phyloP scores from a whole-genome alignment of 1,139 yeast genomes.

The Candida tetrigidarum region DNA sequence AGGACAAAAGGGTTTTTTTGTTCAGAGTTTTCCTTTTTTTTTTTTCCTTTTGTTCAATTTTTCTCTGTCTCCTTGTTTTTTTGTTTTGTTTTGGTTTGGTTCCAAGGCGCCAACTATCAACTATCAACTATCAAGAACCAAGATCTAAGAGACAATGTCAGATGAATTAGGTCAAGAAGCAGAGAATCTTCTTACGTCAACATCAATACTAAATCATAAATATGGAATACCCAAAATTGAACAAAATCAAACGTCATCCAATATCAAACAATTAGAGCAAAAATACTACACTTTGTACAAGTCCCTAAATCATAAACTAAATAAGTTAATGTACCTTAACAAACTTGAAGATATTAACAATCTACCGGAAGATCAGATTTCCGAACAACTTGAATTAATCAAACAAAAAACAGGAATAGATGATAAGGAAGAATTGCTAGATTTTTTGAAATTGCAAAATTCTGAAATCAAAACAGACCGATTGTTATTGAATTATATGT shows the following conservation, averaged over 20 bases:
- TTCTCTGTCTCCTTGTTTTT: not conserved
- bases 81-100: not conserved
- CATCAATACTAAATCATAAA: slow-evolving; percentile 29
- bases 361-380: slow-evolving; percentile 14
- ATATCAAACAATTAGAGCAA: slow-evolving; percentile 21
- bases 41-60: not conserved
- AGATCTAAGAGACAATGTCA: slow-evolving; percentile 20
- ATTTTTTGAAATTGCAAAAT: slow-evolving; percentile 25
- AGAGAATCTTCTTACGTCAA: slow-evolving; percentile 23
- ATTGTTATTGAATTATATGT: slow-evolving; percentile 29
- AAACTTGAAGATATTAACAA: slow-evolving; percentile 21
- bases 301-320: slow-evolving; percentile 28
- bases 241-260: slow-evolving; percentile 5
- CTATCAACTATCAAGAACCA: too few relatives aligned
- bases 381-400: slow-evolving; percentile 15
- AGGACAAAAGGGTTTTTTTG: not conserved
- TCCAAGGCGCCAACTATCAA: not conserved
- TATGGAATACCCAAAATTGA: slow-evolving; percentile 31
- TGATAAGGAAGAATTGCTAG: slow-evolving; percentile 24
- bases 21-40: not conserved
- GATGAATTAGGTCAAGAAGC: slow-evolving; percentile 25
- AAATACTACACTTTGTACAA: slow-evolving; percentile 27
- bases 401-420: slow-evolving; percentile 15
- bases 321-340: slow-evolving; percentile 35
- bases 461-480: slow-evolving; percentile 28